Base-by-base conservation (phyloP, 2,329 filamentous ascomycete species). In the Fusarium sororula region DNA sequence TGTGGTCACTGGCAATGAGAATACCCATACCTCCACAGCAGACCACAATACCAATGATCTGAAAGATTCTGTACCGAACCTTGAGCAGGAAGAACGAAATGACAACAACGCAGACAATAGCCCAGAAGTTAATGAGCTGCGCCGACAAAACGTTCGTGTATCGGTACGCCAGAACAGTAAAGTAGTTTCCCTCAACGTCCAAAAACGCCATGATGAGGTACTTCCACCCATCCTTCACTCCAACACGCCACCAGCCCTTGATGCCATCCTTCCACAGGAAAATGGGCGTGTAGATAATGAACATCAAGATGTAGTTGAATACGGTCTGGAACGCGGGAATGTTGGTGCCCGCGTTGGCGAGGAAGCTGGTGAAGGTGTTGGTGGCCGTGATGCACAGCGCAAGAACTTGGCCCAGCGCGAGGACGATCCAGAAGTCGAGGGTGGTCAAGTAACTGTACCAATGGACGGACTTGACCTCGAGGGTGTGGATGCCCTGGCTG, bases 111-210 rank as follows among this genome's bases (percentile, higher is more conserved):
- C 96, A 91, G 57, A 97, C 94, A 76, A 99, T 98, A 77, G 95
- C 94, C 96, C 96, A 98, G 85, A 98, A 98, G 87, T 98, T 98
- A 85, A 99, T 94, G 59, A 99, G 89, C 87, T 98, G 95, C 22
- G 95, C 95, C 26, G 93, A 96, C 55, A 98, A 88, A 77, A 98
- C 92, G 79, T 95, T 98, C 62, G 96, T 98, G 86, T 97, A 91
- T 68, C 93, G 89, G 85, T 98, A 99, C 10, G 96, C 96, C 56
- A 98, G 88, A 57, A 99, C 96, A 79, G 95, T 95, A 81, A 98
- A 98, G 87, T 98, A 99, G 85, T 99, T 99, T 70, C 96, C 96
- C 84, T 98, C 90, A 56, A 98, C 96, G 80, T 99, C 96, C 77
- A 96, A 89, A 83, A 98, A 98, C 59, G 93, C 91, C 70, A 99